Conservation (phyloP, 257 asterid genomes). For the Misopates orontium region DNA sequence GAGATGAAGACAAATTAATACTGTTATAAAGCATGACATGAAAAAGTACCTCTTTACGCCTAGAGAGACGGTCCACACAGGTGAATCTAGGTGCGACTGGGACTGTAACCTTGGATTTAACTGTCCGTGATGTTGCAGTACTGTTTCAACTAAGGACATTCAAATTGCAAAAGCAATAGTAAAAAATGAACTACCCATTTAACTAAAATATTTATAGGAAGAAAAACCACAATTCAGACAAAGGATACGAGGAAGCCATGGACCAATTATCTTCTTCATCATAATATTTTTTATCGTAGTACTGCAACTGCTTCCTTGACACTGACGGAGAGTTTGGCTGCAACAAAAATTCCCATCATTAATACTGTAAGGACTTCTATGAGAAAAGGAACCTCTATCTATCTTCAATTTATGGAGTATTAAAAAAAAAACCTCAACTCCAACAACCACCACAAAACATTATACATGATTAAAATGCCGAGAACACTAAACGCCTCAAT, state of each 20-base stretch:
- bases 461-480: not conserved
- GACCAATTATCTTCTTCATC: conserved; percentile 80
- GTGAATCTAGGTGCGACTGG: conserved; percentile 70
- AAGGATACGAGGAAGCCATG: conserved; percentile 88
- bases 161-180: conserved; percentile 15
- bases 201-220: not conserved
- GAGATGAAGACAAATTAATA: not conserved
- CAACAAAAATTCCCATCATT: conserved; percentile 32
- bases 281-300: conserved; percentile 39
- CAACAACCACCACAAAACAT: not conserved
- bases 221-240: conserved; percentile 10
- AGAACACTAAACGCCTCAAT: not conserved
- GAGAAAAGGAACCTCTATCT: conserved; percentile 6
- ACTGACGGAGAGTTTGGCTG: conserved; percentile 49
- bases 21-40: conserved; percentile 16
- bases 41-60: conserved; percentile 70
- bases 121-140: conserved; percentile 78
- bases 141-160: conserved; percentile 42
- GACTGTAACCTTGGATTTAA: conserved; percentile 69
- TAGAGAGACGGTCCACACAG: conserved; percentile 59
- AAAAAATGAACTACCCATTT: not conserved
- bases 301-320: conserved; percentile 43
- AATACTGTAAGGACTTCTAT: not conserved
- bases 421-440: not conserved
- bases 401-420: not conserved